Conservation (phyloP, 495 filamentous ascomycete genomes). For the Haplographium delicatum region DNA sequence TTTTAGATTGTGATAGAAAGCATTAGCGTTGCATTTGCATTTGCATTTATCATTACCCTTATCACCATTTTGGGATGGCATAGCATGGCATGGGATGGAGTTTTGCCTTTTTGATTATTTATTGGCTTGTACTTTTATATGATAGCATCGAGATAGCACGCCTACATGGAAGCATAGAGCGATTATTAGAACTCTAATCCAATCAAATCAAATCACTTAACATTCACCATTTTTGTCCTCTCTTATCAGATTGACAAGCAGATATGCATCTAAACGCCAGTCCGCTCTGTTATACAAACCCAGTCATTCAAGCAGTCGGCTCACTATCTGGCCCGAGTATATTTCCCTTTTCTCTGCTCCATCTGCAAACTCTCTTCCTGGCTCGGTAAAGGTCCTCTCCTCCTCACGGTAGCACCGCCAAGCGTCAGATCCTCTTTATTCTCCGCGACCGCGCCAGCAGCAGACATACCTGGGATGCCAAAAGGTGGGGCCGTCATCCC, state of each 20-base stretch:
- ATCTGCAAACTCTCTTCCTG: conserved; percentile 75
- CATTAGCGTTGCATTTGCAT: conserved; percentile 8
- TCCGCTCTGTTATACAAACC: conserved; percentile 7
- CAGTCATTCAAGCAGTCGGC: not conserved
- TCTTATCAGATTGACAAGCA: no score
- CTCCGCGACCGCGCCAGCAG: not conserved
- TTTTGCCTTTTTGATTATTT: conserved; percentile 3
- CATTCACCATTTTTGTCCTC: no score
- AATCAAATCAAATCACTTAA: no score
- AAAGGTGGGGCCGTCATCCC: conserved; percentile 9
- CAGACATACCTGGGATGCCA: conserved; percentile 13
- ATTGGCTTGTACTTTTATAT: not conserved
- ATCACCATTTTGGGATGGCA: not conserved
- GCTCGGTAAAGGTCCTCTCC: conserved; percentile 67
- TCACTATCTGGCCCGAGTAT: conserved; percentile 44
- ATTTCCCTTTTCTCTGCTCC: conserved; percentile 65
- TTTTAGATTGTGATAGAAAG: not conserved
- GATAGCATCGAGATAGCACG: not conserved
- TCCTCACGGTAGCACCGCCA: conserved; percentile 31
- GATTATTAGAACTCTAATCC: no score
- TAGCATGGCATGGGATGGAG: conserved; percentile 4
- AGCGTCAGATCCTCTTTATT: not conserved
- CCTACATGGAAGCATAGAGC: not conserved
- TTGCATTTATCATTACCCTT: no score
- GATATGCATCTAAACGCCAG: no score